Base-by-base conservation (phyloP, 768 basidiomycete species). In the Boletus sensibilis region DNA sequence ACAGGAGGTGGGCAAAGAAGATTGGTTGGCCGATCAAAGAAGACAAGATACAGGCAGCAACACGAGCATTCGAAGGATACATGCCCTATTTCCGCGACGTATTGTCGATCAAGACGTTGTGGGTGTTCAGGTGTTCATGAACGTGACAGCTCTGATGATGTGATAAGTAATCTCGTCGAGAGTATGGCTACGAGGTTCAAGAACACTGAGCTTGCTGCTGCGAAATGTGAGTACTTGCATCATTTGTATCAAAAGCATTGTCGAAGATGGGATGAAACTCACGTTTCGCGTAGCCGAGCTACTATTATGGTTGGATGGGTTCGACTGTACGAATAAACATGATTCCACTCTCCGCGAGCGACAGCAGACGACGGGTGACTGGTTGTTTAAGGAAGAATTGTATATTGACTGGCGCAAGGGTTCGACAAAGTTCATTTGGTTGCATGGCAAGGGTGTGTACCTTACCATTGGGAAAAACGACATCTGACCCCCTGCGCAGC, bases 381-480 rank as follows among this genome's bases (percentile, higher is more conserved):
- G 45, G 46, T 33, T 41, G 5, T 34, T 48, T 18, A 41, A 48
- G 9, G 45, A 54, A 25, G 11, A 14, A 12, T 7, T 54, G 4
- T 57, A 57, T 20, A 34, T 25, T 6, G 35, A 43, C n/a, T 49
- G 54, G 54, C 20, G 58, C 13, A 14, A 9, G 12, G 21, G 39
- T 12, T 39, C 34, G 2, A 39, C 3, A 5, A 13, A 23, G 6
- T 61, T 55, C 27, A 25, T 62, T 8, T 56, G 60, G 57, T 38
- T 62, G 18, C 35, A 59, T 33, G 57, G 60, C 1, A 59, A 55
- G 21, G 12, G 40, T 41, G 21, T 21, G 3, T 14, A 21, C 21
- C 3, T 21, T 41, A 7, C 40, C 21, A 21, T 13, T 7, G 13
- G 40, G n/a, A 18, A 25, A 27, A 10, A 2, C 16, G 23, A 43